Conservation (phyloP, 768 basidiomycete genomes). For the Pleurotus sapidus region DNA sequence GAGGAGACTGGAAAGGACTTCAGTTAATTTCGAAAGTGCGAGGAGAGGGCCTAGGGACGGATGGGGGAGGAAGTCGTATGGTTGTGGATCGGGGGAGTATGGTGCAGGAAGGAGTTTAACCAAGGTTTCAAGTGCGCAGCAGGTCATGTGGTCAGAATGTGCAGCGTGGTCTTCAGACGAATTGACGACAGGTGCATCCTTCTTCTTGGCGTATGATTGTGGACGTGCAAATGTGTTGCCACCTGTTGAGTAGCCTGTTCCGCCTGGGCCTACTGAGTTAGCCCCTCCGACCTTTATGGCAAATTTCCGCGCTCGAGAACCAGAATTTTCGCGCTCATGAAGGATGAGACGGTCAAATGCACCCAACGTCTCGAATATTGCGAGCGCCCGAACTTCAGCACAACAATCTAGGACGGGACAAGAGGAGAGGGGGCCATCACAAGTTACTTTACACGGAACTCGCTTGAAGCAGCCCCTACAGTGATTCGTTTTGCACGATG, state of each 20-base stretch:
- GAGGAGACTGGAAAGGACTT: slow-evolving; percentile 41
- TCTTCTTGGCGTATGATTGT: background rate
- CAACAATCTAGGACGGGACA: slow-evolving; percentile 43
- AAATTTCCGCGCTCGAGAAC: slow-evolving; percentile 32
- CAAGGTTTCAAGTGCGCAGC: slow-evolving; percentile 35
- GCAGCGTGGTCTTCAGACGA: slow-evolving; percentile 14
- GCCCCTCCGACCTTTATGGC: slow-evolving; percentile 19
- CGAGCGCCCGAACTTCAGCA: slow-evolving; percentile 45
- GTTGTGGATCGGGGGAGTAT: slow-evolving; percentile 37
- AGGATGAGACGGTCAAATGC: slow-evolving; percentile 47
- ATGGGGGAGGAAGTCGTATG: slow-evolving; percentile 51
- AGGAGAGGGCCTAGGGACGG: slow-evolving; percentile 38
- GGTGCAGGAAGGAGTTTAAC: slow-evolving; percentile 42
- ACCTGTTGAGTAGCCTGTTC: slow-evolving; percentile 45
- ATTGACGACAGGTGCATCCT: background rate
- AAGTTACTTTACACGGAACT: slow-evolving; percentile 32
- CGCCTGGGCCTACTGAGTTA: slow-evolving; percentile 45
- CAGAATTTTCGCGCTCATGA: slow-evolving; percentile 35
- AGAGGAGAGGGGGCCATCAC: slow-evolving; percentile 34
- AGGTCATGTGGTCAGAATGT: slow-evolving; percentile 38
- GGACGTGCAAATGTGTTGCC: background rate
- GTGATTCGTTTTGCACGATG: slow-evolving; percentile 38
- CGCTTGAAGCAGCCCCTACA: slow-evolving; percentile 48
- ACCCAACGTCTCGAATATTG: slow-evolving; percentile 46
- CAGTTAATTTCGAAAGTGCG: slow-evolving; percentile 43